Evolutionary conservation across 1,284 basidiomycete genomes (phyloP), one percentile per base, ranked within the genome.

Genomic region (Ganoderma boninense): DNA sequence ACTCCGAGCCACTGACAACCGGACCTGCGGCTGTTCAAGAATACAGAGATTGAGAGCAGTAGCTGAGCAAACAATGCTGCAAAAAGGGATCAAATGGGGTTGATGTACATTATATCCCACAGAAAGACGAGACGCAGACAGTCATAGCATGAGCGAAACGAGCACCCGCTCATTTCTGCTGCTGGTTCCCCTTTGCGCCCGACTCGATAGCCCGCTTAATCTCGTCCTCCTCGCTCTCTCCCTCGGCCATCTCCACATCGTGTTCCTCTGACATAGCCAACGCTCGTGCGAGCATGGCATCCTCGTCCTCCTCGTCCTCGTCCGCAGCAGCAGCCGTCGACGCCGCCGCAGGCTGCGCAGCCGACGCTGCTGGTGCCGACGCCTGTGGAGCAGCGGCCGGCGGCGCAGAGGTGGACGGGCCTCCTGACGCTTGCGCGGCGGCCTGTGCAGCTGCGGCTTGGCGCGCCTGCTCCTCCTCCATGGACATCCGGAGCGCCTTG

Each of bases 391-490:
- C 57, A 29, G 66, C 32, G 5, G 69, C 49, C 23, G 57, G 42
- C 16, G 67, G 38, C 23, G 57, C 42, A 4, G 68, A 46, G 29
- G 68, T 40, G 7, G 69, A 43, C 13, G 71, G 44, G 35, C 62
- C 57, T 78, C 69, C 65, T 2, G 69, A 59, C 4, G 73, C 62
- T 7, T 65, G 74, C 71, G 80, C 67, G 74, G 84, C 74, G 81
- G 75, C 72, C 26, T 77, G 72, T 46, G 76, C 79, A 8, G 78
- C 86, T 7, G 90, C 93, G n/a, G 90, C 92, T 83, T 95, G 94
- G 29, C 97, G 90, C 43, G 96, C 96, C 79, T 95, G 92, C 71
- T 97, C 97, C 82, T 99, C 97, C 83, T 98, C 95, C 87, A 99
- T 91, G 0, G 97, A 99, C 92, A 99, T 96, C 52, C 97, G 94